Base-by-base conservation (phyloP, 306 rosid species). In the Ochetophila trinervis region DNA sequence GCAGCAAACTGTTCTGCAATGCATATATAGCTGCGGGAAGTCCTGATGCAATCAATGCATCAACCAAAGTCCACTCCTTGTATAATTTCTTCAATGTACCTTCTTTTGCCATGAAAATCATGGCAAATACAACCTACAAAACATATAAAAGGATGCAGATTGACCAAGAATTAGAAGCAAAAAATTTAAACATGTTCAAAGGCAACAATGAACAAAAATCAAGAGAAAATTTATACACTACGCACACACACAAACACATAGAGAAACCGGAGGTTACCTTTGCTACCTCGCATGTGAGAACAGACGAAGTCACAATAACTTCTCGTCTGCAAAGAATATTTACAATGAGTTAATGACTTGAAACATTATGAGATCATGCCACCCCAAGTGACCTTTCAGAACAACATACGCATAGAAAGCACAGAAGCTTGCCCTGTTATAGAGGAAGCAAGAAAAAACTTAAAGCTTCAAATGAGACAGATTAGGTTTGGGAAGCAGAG, bases 11-110 rank as follows among this genome's bases (percentile, higher is more conserved):
- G 80, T 90, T 94, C 80, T 94, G 99, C 71, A 94, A 78, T 42
- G 99, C 91, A 68, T 94, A 94, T 48, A 88, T 94, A 34, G 93
- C 95, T 2, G 99, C 99, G 49, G 99, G 99, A 58, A 90, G 95
- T 56, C 91, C 99, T 36, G 97, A 94, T 55, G 99, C 97, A 67
- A 96, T 88, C 77, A 94, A 72, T 3, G 97, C 97, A 67, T 95
- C 90, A 60, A 81, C 61, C 83, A 94, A 81, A 75, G 84, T 94
- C 96, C 99, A 94, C 69, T 88, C 85, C 14, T 78, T 83, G 78
- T 50, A 90, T 32, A 56, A 69, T 72, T 74, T 88, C 79, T 72
- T 84, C 61, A 94, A 70, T 77, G 83, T 82, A 48, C 95, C 96
- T 60, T 78, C 95, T 72, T 78, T 90, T 36, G 84, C 86, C 96